A percentile compares a stretch with the other conserved stretches of the same genome.
These are phyloP conservation scores for Fusarium buxicola DNA, from an alignment of 2,329 filamentous ascomycete genomes.

Conservation along the genomic window DNA sequence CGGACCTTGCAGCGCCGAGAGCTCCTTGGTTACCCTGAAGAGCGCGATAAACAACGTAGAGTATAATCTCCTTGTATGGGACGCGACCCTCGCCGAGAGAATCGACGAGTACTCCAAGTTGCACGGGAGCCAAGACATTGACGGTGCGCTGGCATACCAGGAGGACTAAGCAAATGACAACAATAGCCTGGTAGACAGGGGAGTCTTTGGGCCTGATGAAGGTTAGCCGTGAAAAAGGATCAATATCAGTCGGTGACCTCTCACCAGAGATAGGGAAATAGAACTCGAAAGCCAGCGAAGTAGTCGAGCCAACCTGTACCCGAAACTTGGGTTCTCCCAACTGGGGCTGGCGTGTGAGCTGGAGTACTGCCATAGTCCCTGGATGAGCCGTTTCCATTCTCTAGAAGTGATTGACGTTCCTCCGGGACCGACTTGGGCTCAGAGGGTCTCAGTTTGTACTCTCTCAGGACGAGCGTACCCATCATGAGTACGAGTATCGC, in stretches of 20 bases:
- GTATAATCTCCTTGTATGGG: conserved; percentile 56
- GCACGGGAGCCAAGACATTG: conserved; percentile 57
- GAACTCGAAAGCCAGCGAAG: conserved; percentile 56
- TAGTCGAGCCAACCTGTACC: conserved; percentile 59
- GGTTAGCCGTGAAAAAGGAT: conserved; percentile 17
- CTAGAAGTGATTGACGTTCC: conserved; percentile 55
- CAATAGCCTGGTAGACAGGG: conserved; percentile 53
- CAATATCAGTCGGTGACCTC: not conserved
- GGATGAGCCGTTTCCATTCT: conserved; percentile 51
- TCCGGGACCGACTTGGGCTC: conserved; percentile 46
- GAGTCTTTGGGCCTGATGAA: conserved; percentile 56
- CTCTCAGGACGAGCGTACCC: conserved; percentile 44
- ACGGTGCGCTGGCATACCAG: conserved; percentile 57
- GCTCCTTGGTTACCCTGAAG: conserved; percentile 60
- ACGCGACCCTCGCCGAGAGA: conserved; percentile 55
- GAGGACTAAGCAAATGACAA: conserved; percentile 56
- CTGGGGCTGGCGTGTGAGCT: conserved; percentile 22
- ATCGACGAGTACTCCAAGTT: conserved; percentile 57
- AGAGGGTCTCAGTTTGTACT: conserved; percentile 47
- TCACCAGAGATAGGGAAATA: conserved; percentile 61
- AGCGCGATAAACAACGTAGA: conserved; percentile 58
- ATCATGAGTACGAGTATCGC: conserved; percentile 52
- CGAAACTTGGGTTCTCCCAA: conserved; percentile 48
- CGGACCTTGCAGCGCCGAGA: conserved; percentile 55
- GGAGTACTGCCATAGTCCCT: conserved; percentile 47